A percentile compares a stretch with the other conserved stretches of the same genome.
These are phyloP conservation scores for Telfairia occidentalis DNA, from an alignment of 331 rosid genomes.

Conservation along the genomic window DNA sequence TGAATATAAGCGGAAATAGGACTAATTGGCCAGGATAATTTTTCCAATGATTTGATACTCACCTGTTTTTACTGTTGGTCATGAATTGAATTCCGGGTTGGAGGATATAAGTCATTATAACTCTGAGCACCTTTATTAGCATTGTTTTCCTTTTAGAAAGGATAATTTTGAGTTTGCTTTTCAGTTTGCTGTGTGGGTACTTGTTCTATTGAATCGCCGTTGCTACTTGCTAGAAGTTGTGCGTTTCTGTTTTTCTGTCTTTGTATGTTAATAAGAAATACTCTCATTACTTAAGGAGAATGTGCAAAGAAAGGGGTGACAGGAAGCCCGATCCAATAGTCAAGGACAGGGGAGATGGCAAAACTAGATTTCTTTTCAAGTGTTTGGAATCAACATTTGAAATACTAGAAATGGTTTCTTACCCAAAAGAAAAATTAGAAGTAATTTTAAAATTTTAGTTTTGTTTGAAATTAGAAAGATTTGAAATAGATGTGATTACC, in stretches of 20 bases:
- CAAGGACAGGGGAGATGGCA: neutral
- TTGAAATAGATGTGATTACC: neutral
- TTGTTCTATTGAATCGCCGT: neutral
- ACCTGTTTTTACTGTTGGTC: neutral
- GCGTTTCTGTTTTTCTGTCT: neutral
- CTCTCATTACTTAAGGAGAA: neutral
- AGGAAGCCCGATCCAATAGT: neutral
- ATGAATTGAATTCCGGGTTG: neutral
- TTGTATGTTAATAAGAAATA: neutral
- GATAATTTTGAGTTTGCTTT: neutral
- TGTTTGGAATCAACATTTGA: neutral
- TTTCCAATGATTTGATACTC: neutral
- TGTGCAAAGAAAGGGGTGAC: neutral
- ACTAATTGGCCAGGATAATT: neutral
- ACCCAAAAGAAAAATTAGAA: neutral
- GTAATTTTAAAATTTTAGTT: neutral
- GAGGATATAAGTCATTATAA: neutral
- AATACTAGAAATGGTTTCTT: neutral
- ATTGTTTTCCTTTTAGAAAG: neutral
- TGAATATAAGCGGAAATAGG: neutral
- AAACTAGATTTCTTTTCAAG: neutral
- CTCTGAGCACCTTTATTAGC: neutral
- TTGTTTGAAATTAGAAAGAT: no score
- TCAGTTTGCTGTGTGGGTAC: neutral
- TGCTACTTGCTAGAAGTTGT: neutral